Evolutionary conservation across 306 rosid species (phyloP), one percentile per base, ranked within the genome.

Genomic region (Benincasa hispida): DNA sequence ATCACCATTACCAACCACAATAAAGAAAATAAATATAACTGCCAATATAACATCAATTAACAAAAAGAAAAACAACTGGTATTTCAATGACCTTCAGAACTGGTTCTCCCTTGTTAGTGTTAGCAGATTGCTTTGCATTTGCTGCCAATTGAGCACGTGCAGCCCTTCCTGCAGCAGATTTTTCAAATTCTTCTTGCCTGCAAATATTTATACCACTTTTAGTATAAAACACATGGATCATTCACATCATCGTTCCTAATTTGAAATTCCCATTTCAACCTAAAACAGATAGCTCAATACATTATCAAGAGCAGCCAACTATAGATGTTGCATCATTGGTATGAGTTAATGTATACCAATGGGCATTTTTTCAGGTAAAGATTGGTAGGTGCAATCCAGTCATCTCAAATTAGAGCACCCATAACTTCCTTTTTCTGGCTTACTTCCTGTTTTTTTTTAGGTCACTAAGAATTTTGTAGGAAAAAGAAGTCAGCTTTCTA

Each of bases 151-250:
- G 96, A 81, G 91, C 96, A 30, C 89, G 95, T 5, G 84, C 96
- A 76, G 97, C 99, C 79, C 88, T 78, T 79, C 93, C 99, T n/a
- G 97, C 92, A 17, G 96, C 82, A 79, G 98, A 89, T 57, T 89
- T 88, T 34, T 95, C 91, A 77, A 84, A 88, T 74, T 92, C 86
- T 75, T 92, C 97, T 85, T 89, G 89, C 91, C 99, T 94, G 85
- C 83, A 87, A 58, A 48, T 6, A 72, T 8, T 76, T 79, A 75
- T 47, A 75, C 78, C 28, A 27, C 12, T 72, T 35, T 18, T 21
- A 50, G 42, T 30, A 48, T 19, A 51, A 30, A 45, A 68, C 19
- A 68, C 74, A 68, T 5, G 35, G 41, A 70, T 25, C 25, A 27
- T 45, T 11, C 35, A 22, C 34, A 22, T 69, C 56, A 45, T 7